A percentile compares a stretch with the other conserved stretches of the same genome.
These are phyloP conservation scores for Protomyces macrosporus DNA, from an alignment of 1,139 yeast species.

Conservation along the genomic window DNA sequence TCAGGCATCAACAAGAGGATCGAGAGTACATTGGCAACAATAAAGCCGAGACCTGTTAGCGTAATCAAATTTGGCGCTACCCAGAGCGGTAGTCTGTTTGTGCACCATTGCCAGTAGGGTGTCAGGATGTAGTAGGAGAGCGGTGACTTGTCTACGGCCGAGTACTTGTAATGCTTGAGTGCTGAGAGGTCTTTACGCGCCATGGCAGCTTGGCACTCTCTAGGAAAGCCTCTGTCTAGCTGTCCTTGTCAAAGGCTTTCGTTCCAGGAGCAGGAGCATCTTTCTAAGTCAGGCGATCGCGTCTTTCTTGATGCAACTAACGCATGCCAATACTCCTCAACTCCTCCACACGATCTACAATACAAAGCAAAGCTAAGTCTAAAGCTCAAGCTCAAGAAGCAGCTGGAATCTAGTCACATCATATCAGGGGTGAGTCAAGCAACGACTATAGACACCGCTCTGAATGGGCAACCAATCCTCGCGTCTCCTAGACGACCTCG, in stretches of 20 bases:
- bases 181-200: constrained; percentile 7
- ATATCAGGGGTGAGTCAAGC: too few relatives aligned
- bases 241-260: too few relatives aligned
- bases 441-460: not conserved
- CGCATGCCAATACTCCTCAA: too few relatives aligned
- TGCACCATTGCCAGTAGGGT: constrained; percentile 67
- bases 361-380: too few relatives aligned
- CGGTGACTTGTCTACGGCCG: constrained; percentile 62
- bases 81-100: constrained; percentile 59
- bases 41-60: constrained; percentile 57
- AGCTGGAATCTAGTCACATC: too few relatives aligned
- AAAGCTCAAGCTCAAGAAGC: too few relatives aligned
- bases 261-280: too few relatives aligned
- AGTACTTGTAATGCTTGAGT: constrained; percentile 25
- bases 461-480: constrained; percentile 26
- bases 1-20: constrained; percentile 54
- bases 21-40: constrained; percentile 50
- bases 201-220: not conserved
- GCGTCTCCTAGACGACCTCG: constrained; percentile 21
- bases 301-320: too few relatives aligned
- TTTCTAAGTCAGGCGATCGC: too few relatives aligned
- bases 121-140: constrained; percentile 60
- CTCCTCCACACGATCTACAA: too few relatives aligned
- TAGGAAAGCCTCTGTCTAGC: not conserved
- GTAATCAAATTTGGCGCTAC: constrained; percentile 79